Evolutionary conservation across 2,329 filamentous ascomycete species (phyloP).

Genomic region (Chrysoporthe puriensis): DNA sequence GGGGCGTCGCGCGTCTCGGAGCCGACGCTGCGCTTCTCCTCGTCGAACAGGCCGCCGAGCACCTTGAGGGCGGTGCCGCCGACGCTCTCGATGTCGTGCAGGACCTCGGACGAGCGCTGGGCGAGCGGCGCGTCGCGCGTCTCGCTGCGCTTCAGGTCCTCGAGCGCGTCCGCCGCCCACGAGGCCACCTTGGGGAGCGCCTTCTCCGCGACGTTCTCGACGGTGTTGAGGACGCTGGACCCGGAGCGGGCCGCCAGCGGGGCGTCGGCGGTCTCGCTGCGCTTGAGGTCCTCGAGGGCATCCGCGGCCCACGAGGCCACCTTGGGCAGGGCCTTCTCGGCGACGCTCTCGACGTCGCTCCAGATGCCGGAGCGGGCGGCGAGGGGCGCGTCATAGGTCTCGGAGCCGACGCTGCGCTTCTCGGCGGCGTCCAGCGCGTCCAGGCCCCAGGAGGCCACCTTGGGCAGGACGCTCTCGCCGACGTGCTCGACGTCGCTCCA

Average conservation of each 20-base stretch:
- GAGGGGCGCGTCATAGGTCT: background rate
- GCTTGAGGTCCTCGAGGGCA: background rate
- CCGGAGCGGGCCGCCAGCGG: background rate
- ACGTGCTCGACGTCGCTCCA: slow-evolving; percentile 2
- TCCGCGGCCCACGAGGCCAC: background rate
- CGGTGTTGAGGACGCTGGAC: background rate
- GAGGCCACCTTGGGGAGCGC: background rate
- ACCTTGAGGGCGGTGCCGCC: slow-evolving; percentile 13
- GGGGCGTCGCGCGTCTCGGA: background rate
- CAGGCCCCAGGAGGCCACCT: background rate
- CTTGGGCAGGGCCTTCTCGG: background rate
- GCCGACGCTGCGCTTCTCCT: background rate
- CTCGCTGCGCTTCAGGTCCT: slow-evolving; percentile 7
- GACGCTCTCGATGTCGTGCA: slow-evolving; percentile 7
- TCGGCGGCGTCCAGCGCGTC: background rate
- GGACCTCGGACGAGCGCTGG: slow-evolving; percentile 6
- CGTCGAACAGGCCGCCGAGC: slow-evolving; percentile 9
- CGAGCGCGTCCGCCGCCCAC: background rate
- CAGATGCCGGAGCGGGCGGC: slow-evolving; percentile 9
- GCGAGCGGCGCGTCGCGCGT: background rate
- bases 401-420: background rate
- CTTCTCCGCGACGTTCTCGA: background rate
- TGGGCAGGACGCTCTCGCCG: background rate
- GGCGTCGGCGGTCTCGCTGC: slow-evolving; percentile 1
- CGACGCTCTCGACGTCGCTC: background rate